Evolutionary conservation across 1,284 basidiomycete species (phyloP), one percentile per base, ranked within the genome.

Genomic region (Melanopsichium pennsylvanicum): DNA sequence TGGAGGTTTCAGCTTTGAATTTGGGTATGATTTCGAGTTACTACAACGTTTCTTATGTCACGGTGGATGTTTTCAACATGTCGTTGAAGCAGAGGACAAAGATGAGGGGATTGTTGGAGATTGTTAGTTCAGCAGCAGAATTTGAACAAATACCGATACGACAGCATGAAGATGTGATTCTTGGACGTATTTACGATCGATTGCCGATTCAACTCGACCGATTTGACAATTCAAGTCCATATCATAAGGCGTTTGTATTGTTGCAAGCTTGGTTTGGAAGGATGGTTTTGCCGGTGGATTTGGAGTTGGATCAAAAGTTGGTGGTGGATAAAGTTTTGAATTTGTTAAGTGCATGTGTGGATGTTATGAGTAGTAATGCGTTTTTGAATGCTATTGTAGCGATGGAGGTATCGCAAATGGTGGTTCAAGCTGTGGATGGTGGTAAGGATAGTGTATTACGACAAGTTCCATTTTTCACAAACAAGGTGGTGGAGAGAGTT

Each of bases 361-460:
- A 97, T 81, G 95, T 98, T 59, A 93, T 98, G 92, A 93, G 91
- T 5, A 93, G 90, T 41, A 97, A 97, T 78, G 93, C 91, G 3
- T 95, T 89, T 89, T 82, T 98, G 75, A 95, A 89, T 77, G 95
- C 94, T 1, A 84, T 97, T 13, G 91, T 94, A 42, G 95, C 94
- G 0, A 98, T 98, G 96, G 96, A 99, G 83, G 82, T 98, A 56
- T 91, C 90, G n/a, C 96, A 98, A 83, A 98, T 98, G 95, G 93
- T 92, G 81, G 93, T 97, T 2, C 96, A 98, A 82, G 94, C 91
- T n/a, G n/a, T n/a, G 0, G 89, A 95, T 81, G 97, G 95, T 95
- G 94, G 98, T 78, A 90, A 89, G 26, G 96, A 81, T 49, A 76
- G 75, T 32, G 74, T 80, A 12, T 64, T 97, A 78, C 92, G 91